Base-by-base conservation (phyloP, 176 grass and related monocot species). In the Typha latifolia region DNA sequence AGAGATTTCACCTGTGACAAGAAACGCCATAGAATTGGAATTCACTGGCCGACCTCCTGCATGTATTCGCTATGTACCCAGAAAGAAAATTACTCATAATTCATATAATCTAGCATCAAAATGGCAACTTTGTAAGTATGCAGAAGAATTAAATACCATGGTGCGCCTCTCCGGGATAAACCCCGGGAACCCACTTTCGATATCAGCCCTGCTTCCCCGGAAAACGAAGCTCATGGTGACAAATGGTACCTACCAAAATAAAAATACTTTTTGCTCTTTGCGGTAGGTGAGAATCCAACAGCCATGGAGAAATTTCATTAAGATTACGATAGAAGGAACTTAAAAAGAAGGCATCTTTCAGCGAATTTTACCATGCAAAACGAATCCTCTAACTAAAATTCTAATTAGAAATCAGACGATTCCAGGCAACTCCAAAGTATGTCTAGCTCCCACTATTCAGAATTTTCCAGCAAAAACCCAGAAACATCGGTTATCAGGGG, bases 161-260 rank as follows among this genome's bases (percentile, higher is more conserved):
- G 84, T 14, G 56, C 94, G 81, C 67, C 94, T 80, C 66, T 90
- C 94, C 14, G 73, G 73, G 49, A 83, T 72, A 29, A 99, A 86
- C 49, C 80, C 84, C 55, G 89, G 73, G 71, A 87, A 85, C 49
- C 81, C 89, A 51, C 66, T 78, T 64, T 84, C 89, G n/a, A 84
- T 82, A 64, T 92, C 94, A 10, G 59, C 57, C 74, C 94, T 82
- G 77, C 67, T 93, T 26, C 86, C 89, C 49, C 94, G 81, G 72
- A 99, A 90, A 20, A 93, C 89, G 67, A 86, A 99, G 32, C 88
- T 99, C 94, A 99, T 99, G 62, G 48, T 31, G 69, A 43, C 74
- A 23, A 71, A 67, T 71, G 67, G 34, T 32, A 66, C 72, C 32
- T 32, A 66, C 72, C 32, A 63, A 61, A 72, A 50, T 66, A 78